Evolutionary conservation across 2,329 filamentous ascomycete genomes (phyloP), one percentile per base, ranked within the genome.

Genomic region (Talaromyces atroroseus): DNA sequence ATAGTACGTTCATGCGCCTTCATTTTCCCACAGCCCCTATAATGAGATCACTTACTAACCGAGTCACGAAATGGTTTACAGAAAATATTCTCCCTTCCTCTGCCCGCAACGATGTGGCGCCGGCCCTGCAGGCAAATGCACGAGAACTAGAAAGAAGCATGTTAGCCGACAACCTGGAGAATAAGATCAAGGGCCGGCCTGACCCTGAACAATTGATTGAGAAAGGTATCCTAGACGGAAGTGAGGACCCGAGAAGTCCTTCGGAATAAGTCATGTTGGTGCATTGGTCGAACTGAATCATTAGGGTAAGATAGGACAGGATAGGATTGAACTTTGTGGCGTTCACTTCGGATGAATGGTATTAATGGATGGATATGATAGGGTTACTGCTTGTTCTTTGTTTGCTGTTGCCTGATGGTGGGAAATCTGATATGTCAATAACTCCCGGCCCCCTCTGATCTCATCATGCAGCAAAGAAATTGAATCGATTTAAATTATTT

Each of bases 61-160:
- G 16, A 40, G n/a, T n/a, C n/a, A n/a, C n/a, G n/a, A n/a, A n/a
- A n/a, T 40, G 36, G 54, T n/a, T n/a, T n/a, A 54, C 64, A 92
- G 89, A 86, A 64, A 95, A 96, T 74, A 96, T 96, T 70, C 85
- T 96, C 24, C 89, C 89, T 24, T 45, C 50, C 18, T 44, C 40
- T 5, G 84, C 85, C 56, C 52, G 53, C 49, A 88, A 88, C 32
- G 87, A 74, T 52, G 90, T 88, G 18, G 90, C 91, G 0, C 91
- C 92, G 0, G 82, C 87, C 2, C 78, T 96, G 54, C 85, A 87
- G 68, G 90, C 87, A 56, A 84, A 90, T 60, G 90, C 94, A 72
- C 87, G 83, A 67, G 89, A 95, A 77, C 84, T 96, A 44, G 84
- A 91, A 73, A 90, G 86, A 70, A 87, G 90, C 72, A 96, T 96